Evolutionary conservation across 164 flowering plant species (phyloP), one percentile per base, ranked within the genome.

Genomic region (Magnolia kwangsiensis): DNA sequence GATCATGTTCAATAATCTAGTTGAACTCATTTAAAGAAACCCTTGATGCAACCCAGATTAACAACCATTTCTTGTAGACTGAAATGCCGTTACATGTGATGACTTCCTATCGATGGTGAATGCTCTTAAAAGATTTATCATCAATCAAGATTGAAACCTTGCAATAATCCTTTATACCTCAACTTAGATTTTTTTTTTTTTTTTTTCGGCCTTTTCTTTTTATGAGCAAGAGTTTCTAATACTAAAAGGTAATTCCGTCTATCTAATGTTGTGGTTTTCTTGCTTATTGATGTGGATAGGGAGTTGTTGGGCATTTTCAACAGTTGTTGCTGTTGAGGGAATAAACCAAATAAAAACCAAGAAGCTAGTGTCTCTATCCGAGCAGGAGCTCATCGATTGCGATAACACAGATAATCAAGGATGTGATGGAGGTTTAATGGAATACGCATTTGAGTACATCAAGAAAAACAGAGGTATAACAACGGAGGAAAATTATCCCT

Each of bases 291-390:
- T 45, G 27, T 51, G 74, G 66, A 37, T 79, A 94, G 98, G 98
- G 37, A 90, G 97, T 80, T 92, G 97, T 74, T 94, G 98, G 98
- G 97, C 98, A 64, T 94, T 94, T 83, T 94, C 96, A n/a, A 86
- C 97, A 0, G 89, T 93, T 8, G 97, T 74, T 13, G 91, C 94
- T 0, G 94, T 90, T 2, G 98, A 95, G 76, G 97, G 98, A 1
- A 90, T 95, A 49, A 90, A 91, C 76, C 83, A 89, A 11, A 86
- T 95, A 72, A 90, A 81, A 79, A 91, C 97, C 51, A 86, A 83
- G n/a, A 81, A 90, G 68, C 81, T 90, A 8, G 86, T 90, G 3
- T 88, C 98, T 0, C 77, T 92, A 75, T 92, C 97, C 0, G 97
- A 92, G 84, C 98, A 95, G 77, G 92, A 95, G 79, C 80, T 95